Evolutionary conservation across 202 grass and related monocot species (phyloP).

Genomic region (Brachypodium distachyon): DNA sequence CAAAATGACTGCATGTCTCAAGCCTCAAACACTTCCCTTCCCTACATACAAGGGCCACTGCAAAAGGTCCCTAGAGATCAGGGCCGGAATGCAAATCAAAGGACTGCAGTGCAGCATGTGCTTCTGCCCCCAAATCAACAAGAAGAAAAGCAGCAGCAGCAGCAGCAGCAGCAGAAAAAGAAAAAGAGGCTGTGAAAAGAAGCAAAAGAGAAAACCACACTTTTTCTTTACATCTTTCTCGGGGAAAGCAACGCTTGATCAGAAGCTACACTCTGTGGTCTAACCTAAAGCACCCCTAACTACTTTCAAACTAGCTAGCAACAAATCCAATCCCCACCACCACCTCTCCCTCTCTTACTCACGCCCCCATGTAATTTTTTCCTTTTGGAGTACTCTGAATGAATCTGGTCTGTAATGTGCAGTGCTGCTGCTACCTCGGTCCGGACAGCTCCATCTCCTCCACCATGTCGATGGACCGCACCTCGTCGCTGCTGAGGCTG

Average conservation of each 20-base stretch:
- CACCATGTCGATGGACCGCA: slow-evolving; percentile 48
- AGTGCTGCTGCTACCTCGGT: slow-evolving; percentile 38
- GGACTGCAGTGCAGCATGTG: slow-evolving; percentile 29
- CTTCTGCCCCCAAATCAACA: slow-evolving; percentile 16
- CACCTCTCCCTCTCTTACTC: too few relatives aligned
- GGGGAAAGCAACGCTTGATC: slow-evolving; percentile 13
- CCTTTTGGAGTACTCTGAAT: background rate
- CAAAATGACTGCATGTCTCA: slow-evolving; percentile 28
- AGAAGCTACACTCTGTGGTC: slow-evolving; percentile 42
- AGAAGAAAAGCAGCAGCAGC: slow-evolving; percentile 11
- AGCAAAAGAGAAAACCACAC: slow-evolving; percentile 26
- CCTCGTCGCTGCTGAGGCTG: slow-evolving; percentile 52
- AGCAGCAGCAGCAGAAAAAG: slow-evolving; percentile 7
- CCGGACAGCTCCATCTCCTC: slow-evolving; percentile 93
- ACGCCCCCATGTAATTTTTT: background rate
- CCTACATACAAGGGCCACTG: slow-evolving; percentile 1
- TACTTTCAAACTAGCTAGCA: slow-evolving; percentile 27
- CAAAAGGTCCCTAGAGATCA: slow-evolving; percentile 18
- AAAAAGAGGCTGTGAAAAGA: slow-evolving; percentile 36
- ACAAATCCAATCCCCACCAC: slow-evolving; percentile 14
- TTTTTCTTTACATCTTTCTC: slow-evolving; percentile 55
- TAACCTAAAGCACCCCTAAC: slow-evolving; percentile 13
- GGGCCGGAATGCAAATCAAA: slow-evolving; percentile 10
- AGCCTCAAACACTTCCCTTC: background rate
- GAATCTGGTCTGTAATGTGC: background rate